Conservation (phyloP, 805 yeast species). For the Metschnikowia drakensbergensis region DNA sequence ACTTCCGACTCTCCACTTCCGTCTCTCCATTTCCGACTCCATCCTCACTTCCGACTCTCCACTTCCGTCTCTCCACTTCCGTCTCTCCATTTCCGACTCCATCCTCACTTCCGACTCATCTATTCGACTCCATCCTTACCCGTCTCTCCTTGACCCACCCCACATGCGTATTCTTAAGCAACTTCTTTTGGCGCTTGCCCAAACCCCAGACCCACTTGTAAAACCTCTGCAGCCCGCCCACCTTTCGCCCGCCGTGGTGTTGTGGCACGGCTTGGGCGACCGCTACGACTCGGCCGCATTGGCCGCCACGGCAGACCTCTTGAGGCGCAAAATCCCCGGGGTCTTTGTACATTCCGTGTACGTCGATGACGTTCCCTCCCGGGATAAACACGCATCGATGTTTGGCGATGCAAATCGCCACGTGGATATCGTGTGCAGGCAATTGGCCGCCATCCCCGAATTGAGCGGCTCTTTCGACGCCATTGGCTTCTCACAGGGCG, state of each 20-base stretch:
- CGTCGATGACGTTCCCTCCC: slow-evolving; percentile 44
- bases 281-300: slow-evolving; percentile 60
- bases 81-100: neutral
- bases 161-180: slow-evolving; percentile 2
- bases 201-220: neutral
- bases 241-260: slow-evolving; percentile 43
- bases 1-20: too few species aligned
- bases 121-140: too few species aligned
- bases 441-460: slow-evolving; percentile 43
- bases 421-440: slow-evolving; percentile 52
- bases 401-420: slow-evolving; percentile 59
- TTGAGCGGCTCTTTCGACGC: slow-evolving; percentile 60
- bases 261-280: slow-evolving; percentile 89
- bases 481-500: slow-evolving; percentile 82
- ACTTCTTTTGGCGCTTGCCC: neutral
- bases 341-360: slow-evolving; percentile 51
- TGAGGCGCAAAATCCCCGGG: slow-evolving; percentile 47
- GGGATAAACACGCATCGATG: slow-evolving; percentile 54
- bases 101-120: too few species aligned
- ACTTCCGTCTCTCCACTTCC: too few species aligned
- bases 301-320: slow-evolving; percentile 39
- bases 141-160: too few species aligned
- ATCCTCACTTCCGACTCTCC: neutral
- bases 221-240: neutral
- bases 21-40: too few species aligned